Percentiles rank a stretch among this genome's conserved stretches.
phyloP scores from a whole-genome alignment of 2,329 filamentous ascomycete species.

The Exophiala sideris region DNA sequence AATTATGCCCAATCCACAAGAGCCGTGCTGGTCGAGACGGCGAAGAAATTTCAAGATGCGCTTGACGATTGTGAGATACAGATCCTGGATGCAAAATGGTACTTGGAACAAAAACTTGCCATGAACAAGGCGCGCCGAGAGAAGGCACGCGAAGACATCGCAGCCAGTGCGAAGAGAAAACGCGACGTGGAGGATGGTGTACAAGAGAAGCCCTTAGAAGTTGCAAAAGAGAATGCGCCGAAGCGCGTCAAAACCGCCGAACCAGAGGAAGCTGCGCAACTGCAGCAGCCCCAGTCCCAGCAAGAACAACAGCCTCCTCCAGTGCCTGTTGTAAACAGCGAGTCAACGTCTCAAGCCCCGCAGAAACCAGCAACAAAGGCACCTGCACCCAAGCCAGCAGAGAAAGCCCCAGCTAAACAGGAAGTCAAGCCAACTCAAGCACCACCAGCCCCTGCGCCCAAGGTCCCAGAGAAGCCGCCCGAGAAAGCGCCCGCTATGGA shows the following conservation, averaged over 20 bases:
- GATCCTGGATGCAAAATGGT: conserved; percentile 30
- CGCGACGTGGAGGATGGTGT: conserved; percentile 20
- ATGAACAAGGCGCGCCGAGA: conserved; percentile 25
- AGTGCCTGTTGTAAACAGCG: neutral
- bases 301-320: conserved; percentile 4
- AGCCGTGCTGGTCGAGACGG: conserved; percentile 25
- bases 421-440: conserved; percentile 13
- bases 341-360: neutral
- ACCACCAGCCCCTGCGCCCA: conserved; percentile 4
- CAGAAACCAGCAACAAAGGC: conserved; percentile 7
- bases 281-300: conserved; percentile 5
- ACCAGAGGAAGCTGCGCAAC: conserved; percentile 10
- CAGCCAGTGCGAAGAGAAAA: conserved; percentile 24
- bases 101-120: conserved; percentile 26
- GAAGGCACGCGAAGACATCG: conserved; percentile 24
- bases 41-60: conserved; percentile 29
- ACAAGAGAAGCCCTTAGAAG: conserved; percentile 8
- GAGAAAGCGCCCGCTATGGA: conserved; percentile 10
- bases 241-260: conserved; percentile 25
- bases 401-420: conserved; percentile 12
- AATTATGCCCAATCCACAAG: conserved; percentile 27
- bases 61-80: conserved; percentile 29
- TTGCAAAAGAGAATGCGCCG: conserved; percentile 18
- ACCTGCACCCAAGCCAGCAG: conserved; percentile 8
- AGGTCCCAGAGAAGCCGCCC: conserved; percentile 13